Conservation (phyloP, 2,329 filamentous ascomycete species). For the Cryphonectria parasitica region DNA sequence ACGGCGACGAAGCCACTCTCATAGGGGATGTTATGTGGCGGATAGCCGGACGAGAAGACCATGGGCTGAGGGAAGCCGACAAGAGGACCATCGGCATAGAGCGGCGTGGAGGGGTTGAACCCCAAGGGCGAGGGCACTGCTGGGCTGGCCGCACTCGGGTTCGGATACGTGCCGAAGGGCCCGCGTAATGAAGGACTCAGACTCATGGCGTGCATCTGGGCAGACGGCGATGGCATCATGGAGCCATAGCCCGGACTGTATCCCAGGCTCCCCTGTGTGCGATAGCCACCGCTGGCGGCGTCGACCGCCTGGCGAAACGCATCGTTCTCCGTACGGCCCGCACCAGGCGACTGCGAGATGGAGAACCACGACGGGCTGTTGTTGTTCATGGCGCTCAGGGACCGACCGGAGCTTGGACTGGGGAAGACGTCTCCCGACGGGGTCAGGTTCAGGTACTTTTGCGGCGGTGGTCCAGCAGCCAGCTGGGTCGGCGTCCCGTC, state of each 20-base stretch:
- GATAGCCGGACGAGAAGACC: conserved; percentile 38
- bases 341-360: conserved; percentile 18
- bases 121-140: conserved; percentile 46
- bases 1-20: conserved; percentile 40
- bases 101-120: conserved; percentile 39
- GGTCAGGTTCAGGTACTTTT: conserved; percentile 82
- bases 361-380: conserved; percentile 33
- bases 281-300: conserved; percentile 11
- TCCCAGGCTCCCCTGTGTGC: conserved; percentile 17
- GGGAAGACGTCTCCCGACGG: conserved; percentile 46
- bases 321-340: conserved; percentile 17
- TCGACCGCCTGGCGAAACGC: conserved; percentile 14
- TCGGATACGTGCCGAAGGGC: conserved; percentile 22
- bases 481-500: conserved; percentile 80
- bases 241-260: conserved; percentile 27
- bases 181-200: conserved; percentile 21
- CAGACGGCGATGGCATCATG: conserved; percentile 26
- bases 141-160: conserved; percentile 44
- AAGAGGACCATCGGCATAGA: conserved; percentile 43
- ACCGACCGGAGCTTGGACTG: conserved; percentile 32
- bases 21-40: conserved; percentile 40
- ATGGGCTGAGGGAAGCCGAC: conserved; percentile 34
- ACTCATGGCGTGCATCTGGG: conserved; percentile 32
- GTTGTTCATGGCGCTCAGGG: conserved; percentile 23
- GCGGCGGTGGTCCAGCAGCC: conserved; percentile 72